phyloP scores from a whole-genome alignment of 345 rosid genomes.

The Citrus cavaleriei region DNA sequence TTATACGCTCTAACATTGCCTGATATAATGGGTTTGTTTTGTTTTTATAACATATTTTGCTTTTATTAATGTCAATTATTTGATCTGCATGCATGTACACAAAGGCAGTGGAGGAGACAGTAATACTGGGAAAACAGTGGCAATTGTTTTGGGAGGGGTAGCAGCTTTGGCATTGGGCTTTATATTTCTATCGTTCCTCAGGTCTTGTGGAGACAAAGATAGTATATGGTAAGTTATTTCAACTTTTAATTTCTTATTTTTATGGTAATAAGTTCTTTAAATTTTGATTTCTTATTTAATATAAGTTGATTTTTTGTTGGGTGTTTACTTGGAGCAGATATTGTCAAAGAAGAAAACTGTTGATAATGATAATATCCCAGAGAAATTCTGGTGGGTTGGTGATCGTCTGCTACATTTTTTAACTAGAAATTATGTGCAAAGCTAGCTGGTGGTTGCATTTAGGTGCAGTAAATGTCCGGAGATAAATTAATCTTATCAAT shows the following conservation, averaged over 20 bases:
- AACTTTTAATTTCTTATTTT: neutral
- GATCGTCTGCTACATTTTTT: neutral
- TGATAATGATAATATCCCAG: neutral
- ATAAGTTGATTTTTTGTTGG: neutral
- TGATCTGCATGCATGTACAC: neutral
- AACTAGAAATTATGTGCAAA: neutral
- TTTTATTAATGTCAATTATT: neutral
- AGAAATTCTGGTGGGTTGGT: neutral
- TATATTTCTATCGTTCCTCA: conserved; percentile 32
- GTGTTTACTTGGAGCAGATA: neutral
- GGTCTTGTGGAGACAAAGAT: conserved; percentile 38
- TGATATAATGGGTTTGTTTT: neutral
- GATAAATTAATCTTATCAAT: neutral
- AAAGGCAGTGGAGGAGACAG: neutral
- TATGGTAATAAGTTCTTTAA: too few species aligned
- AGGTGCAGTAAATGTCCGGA: neutral
- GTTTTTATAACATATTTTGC: too few species aligned
- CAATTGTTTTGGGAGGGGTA: conserved; percentile 68
- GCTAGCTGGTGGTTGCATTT: neutral
- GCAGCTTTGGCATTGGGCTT: conserved; percentile 43
- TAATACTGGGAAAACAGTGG: conserved; percentile 36
- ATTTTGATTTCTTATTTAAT: neutral
- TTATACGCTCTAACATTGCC: neutral
- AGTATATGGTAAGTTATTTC: conserved; percentile 24
- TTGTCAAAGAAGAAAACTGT: too few species aligned